Base-by-base conservation (phyloP, 805 yeast genomes). In the Kodamaea jinghongensis region DNA sequence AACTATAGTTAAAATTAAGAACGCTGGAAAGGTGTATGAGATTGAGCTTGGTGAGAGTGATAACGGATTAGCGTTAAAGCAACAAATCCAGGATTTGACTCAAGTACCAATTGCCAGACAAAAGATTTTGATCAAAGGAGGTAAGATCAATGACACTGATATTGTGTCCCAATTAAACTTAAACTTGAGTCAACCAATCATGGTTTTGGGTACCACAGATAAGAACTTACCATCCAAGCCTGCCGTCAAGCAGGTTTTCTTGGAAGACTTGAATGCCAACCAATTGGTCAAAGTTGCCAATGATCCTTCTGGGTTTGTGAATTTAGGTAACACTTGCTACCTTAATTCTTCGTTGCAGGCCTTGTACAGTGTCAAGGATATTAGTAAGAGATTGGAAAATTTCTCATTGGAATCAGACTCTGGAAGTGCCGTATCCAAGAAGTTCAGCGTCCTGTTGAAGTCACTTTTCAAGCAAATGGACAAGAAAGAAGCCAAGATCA, bases 201-300 rank as follows among this genome's bases (percentile, higher is more conserved):
- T 93, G 96, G 86, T 93, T 42, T 71, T 93, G 41, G 99, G 99
- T 16, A 83, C 97, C 1, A 91, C 96, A 2, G 93, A 85, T 40
- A 70, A 74, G 42, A 77, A 75, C 41, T 63, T 79, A 38, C 78
- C 75, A 26, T 39, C 52, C 3, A 73, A 75, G 26, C 86, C 86
- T 10, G 70, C 70, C 10, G 73, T 67, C 9, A 70, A 74, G 43
- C 71, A 69, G 35, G 78, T 77, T 20, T 85, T 86, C 47, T 59
- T 81, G 28, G 95, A 85, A 60, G 96, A 86, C 58, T 61, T 83
- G 59, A 71, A 73, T 26, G 72, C 67, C 54, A 61, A 59, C 48
- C 70, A 69, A 25, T 61, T 62, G 48, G 61, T 54, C 28, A 63
- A 58, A 38, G 63, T 59, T 20, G 60, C 61, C 45, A 65, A 49